Base-by-base conservation (phyloP, 805 yeast genomes). In the Millerozyma miso region DNA sequence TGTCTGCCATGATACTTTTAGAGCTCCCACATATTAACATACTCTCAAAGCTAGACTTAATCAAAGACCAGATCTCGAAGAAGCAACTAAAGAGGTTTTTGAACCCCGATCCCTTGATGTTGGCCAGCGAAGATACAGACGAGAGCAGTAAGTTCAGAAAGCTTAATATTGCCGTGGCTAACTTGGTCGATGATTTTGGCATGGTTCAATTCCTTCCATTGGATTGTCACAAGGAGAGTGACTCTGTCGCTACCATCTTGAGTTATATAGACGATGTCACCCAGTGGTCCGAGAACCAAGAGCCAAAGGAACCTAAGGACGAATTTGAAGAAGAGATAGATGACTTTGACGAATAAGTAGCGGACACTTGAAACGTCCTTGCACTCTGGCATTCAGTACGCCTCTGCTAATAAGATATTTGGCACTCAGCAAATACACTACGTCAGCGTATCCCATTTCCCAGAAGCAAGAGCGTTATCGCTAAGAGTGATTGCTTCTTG, bases 181-280 rank as follows among this genome's bases (percentile, higher is more conserved):
- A 85, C 49, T 70, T 93, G 51, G 95, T 90, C 31, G 98, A 93
- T 58, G 99, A 93, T 56, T 93, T 93, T 61, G 99, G 99, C 4
- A 93, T 93, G 99, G 97, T 93, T 2, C 97, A 93, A 60, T 93
- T 89, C 58, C 67, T 93, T 50, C 98, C 99, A 0, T 72, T 93
- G 49, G 95, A 89, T 57, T 77, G 82, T 50, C 62, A 72, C 20
- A 72, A 73, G 54, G 84, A 81, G 37, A 81, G 88, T 38, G 88
- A 82, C 35, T 78, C 88, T 38, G 83, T 93, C 17, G 79, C 83
- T 10, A 83, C 89, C 0, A 91, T 93, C 42, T 71, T 93, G 51
- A 85, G 95, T 57, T 89, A 89, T 60, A 86, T 93, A 17, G 99
- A 93, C 58, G 99, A 93, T 60, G 85, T 91, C 20, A 93, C 99